Percentiles rank a stretch among this genome's conserved stretches.
Conservation (phyloP, 768 basidiomycete genomes). For the Filobasidium floriforme region DNA sequence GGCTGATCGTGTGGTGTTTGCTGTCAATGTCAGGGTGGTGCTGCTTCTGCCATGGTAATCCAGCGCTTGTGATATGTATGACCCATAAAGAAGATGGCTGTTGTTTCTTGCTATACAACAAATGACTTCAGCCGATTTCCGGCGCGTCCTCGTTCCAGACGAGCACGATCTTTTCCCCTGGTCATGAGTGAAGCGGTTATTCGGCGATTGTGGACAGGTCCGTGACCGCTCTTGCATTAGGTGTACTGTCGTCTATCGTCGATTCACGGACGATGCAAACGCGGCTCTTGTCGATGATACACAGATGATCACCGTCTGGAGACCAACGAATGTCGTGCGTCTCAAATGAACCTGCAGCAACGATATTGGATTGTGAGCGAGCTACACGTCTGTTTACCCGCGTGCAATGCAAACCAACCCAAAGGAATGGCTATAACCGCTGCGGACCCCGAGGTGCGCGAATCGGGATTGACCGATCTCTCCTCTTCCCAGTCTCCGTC, state of each 20-base stretch:
- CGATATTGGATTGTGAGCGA: not conserved
- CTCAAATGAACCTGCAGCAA: slow-evolving; percentile 58
- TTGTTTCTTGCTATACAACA: slow-evolving; percentile 1
- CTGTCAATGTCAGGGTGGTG: slow-evolving; percentile 64
- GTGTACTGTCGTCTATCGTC: slow-evolving; percentile 7
- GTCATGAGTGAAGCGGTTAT: not conserved
- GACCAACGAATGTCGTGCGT: slow-evolving; percentile 67
- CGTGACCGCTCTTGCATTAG: not conserved
- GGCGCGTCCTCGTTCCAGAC: not conserved
- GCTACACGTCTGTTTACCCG: no score
- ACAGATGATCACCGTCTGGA: slow-evolving; percentile 74
- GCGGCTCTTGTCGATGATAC: slow-evolving; percentile 64
- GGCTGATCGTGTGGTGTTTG: not conserved
- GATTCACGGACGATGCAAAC: slow-evolving; percentile 55
- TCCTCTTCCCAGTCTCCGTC: slow-evolving; percentile 41
- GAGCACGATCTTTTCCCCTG: no score
- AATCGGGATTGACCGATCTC: not conserved
- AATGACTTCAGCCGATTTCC: not conserved
- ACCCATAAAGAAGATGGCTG: not conserved
- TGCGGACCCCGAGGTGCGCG: slow-evolving; percentile 57
- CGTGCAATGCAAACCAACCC: slow-evolving; percentile 51
- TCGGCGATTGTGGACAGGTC: slow-evolving; percentile 16
- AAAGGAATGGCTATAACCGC: slow-evolving; percentile 85
- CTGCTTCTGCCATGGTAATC: slow-evolving; percentile 80
- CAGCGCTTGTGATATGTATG: slow-evolving; percentile 51